Evolutionary conservation across 805 yeast genomes (phyloP).

Genomic region (Lachancea sp.): DNA sequence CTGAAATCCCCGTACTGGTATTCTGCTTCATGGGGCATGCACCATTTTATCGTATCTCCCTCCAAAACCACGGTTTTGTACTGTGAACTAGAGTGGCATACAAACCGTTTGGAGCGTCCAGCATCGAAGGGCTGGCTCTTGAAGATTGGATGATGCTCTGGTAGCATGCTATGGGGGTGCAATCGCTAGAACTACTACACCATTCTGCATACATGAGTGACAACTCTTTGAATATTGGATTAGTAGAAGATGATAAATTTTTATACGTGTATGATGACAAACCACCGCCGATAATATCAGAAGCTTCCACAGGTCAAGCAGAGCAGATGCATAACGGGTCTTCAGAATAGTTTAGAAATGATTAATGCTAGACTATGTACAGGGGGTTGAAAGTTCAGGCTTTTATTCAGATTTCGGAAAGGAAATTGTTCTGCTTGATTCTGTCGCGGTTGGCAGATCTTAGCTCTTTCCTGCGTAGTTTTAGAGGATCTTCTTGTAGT

Average conservation of each 20-base stretch:
- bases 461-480: conserved; percentile 62
- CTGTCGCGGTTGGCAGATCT: conserved; percentile 59
- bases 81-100: conserved; percentile 17
- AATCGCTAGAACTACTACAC: background rate
- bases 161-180: background rate
- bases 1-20: conserved; percentile 16
- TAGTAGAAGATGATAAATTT: conserved; percentile 1
- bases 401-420: conserved; percentile 43
- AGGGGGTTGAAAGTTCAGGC: background rate
- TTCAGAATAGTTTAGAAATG: too few relatives aligned
- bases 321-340: too few relatives aligned
- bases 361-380: conserved; percentile 5
- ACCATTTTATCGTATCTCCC: conserved; percentile 19
- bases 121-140: conserved; percentile 1
- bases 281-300: too few relatives aligned
- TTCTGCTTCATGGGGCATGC: conserved; percentile 8
- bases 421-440: conserved; percentile 75
- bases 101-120: conserved; percentile 12
- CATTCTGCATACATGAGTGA: too few relatives aligned
- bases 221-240: too few relatives aligned
- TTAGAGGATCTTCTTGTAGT: conserved; percentile 54
- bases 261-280: conserved; percentile 3
- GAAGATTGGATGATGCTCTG: conserved; percentile 10
- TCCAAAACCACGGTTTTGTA: conserved; percentile 17
- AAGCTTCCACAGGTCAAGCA: too few relatives aligned